Evolutionary conservation across 257 asterid genomes (phyloP), one percentile per base, ranked within the genome.

Genomic region (Solanum appendiculatum): DNA sequence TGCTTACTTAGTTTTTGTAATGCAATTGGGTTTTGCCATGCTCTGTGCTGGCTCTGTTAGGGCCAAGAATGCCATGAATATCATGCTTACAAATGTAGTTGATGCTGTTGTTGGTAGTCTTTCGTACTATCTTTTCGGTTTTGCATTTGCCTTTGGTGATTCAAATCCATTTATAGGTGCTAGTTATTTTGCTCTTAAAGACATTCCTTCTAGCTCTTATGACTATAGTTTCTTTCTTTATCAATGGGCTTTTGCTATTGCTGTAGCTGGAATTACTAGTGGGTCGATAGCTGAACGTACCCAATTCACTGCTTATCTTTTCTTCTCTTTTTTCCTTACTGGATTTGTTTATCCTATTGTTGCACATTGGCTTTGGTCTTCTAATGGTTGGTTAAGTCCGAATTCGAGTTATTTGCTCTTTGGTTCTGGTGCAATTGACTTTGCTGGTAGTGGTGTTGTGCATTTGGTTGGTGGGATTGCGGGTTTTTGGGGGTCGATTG

Each of bases 11-110:
- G 98, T 96, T 21, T 96, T 96, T 90, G 89, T 98, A 80, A 96
- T 96, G 98, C 98, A 96, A 89, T 92, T 96, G 56, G 98, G 98
- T 5, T 96, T 96, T 82, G 98, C 98, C 90, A 96, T 94, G 98
- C 96, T 96, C 87, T 96, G 98, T 86, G 98, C 98, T 83, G 98
- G 98, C 84, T 96, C 98, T 23, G 98, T 96, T 72, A 92, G 98
- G 7, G 98, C 98, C 40, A 95, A 95, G 54, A 95, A 95, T 91
- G 91, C 98, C 46, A 94, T 93, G 98, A 95, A 95, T 87, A 96
- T 96, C 88, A 96, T 96, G 98, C 96, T 96, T 86, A 96, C 98
- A 39, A 96, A 96, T 91, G 98, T 96, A 56, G 97, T 96, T 23
- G 98, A 96, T 91, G 98, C 98, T 25, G 98, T 98, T 37, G 96